Evolutionary conservation across 805 yeast genomes (phyloP).

Genomic region (Schwanniomyces yamadae): DNA sequence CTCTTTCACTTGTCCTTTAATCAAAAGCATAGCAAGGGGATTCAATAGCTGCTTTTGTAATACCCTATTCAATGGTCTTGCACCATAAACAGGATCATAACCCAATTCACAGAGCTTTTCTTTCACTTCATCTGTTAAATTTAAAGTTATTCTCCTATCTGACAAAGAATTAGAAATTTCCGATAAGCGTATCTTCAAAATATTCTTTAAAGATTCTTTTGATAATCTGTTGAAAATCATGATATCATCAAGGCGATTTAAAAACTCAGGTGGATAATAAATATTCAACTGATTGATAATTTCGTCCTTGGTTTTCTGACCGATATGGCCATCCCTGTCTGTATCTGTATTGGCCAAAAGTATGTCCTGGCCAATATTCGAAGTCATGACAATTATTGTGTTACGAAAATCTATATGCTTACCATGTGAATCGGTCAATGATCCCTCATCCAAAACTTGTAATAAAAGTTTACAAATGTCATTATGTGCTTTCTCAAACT

Average conservation of each 20-base stretch:
- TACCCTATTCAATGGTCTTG: conserved; percentile 90
- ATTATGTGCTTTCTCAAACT: conserved; percentile 94
- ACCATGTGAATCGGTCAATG: conserved; percentile 92
- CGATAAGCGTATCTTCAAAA: conserved; percentile 78
- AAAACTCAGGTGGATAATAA: conserved; percentile 89
- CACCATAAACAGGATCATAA: conserved; percentile 90
- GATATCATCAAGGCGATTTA: conserved; percentile 93
- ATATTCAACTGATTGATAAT: conserved; percentile 69
- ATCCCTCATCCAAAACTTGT: conserved; percentile 95
- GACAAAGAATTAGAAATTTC: conserved; percentile 79
- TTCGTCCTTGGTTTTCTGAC: conserved; percentile 48
- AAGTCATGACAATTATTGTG: conserved; percentile 94
- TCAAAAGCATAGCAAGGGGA: conserved; percentile 78
- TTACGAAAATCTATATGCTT: conserved; percentile 91
- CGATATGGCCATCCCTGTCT: conserved; percentile 61
- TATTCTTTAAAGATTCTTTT: conserved; percentile 66
- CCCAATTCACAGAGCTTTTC: conserved; percentile 81
- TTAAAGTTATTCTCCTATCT: conserved; percentile 70
- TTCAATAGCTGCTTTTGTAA: conserved; percentile 82
- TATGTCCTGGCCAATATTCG: conserved; percentile 93
- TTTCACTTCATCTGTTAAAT: conserved; percentile 62
- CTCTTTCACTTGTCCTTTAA: conserved; percentile 70
- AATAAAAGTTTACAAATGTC: conserved; percentile 88
- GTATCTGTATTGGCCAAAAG: conserved; percentile 62
- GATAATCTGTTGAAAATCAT: conserved; percentile 89